Percentiles rank a stretch among this genome's conserved stretches.
phyloP scores from a whole-genome alignment of 495 filamentous ascomycete species.

The Podospora pseudocomata region DNA sequence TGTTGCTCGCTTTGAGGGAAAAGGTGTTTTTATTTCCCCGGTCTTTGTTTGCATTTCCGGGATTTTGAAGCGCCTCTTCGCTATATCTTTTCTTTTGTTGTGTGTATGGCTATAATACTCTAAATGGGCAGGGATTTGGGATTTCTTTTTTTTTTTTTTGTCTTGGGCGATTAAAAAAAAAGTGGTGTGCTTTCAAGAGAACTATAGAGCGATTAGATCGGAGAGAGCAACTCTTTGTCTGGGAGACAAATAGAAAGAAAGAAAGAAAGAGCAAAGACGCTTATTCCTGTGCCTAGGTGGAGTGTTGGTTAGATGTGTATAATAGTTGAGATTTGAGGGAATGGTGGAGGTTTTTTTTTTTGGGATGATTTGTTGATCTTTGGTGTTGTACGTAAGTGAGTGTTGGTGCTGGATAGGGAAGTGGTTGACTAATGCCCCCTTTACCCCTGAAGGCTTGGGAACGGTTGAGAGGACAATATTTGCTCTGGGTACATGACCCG shows the following conservation, averaged over 20 bases:
- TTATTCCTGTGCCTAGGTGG: background rate
- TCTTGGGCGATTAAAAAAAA: background rate
- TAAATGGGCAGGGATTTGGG: background rate
- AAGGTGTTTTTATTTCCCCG: background rate
- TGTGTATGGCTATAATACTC: constrained; percentile 1
- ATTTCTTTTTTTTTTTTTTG: background rate
- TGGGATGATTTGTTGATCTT: too few relatives aligned
- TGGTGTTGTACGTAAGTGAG: too few relatives aligned
- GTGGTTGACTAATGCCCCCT: too few relatives aligned
- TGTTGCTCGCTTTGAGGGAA: background rate
- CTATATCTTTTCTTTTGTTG: background rate
- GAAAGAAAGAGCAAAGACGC: background rate
- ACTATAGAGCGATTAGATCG: background rate
- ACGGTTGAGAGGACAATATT: too few relatives aligned
- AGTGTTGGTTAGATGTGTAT: background rate
- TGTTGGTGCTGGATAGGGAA: too few relatives aligned
- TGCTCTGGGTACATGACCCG: too few relatives aligned
- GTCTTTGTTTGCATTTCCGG: constrained; percentile 1
- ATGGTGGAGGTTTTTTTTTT: background rate
- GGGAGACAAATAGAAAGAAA: background rate
- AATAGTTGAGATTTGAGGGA: background rate
- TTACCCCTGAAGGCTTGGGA: too few relatives aligned
- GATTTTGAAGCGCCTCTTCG: background rate
- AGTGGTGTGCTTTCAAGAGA: background rate
- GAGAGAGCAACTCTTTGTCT: background rate